These are phyloP conservation scores for Verticillium longisporum DNA, from an alignment of 2,329 filamentous ascomycete species.

Conservation along the genomic window DNA sequence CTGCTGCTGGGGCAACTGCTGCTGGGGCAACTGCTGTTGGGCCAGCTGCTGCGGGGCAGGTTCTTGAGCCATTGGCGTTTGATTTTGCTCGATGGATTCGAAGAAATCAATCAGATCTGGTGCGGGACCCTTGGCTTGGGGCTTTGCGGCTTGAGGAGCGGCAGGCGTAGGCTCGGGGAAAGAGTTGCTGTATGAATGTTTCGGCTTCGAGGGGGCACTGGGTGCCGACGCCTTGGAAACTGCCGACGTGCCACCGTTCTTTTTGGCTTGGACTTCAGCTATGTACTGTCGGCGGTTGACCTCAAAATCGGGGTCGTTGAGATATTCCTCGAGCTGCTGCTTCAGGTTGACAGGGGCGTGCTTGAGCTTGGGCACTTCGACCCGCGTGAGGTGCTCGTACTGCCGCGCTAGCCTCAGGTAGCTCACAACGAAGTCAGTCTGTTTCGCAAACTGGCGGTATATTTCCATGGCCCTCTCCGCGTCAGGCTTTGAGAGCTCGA, in stretches of 20 bases:
- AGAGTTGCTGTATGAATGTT: slow-evolving; percentile 28
- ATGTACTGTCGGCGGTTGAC: slow-evolving; percentile 87
- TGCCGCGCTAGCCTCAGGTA: slow-evolving; percentile 83
- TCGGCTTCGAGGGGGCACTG: slow-evolving; percentile 28
- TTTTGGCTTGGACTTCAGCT: slow-evolving; percentile 72
- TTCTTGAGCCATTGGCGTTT: slow-evolving; percentile 57
- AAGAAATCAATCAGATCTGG: slow-evolving; percentile 91
- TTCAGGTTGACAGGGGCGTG: slow-evolving; percentile 91
- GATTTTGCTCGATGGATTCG: slow-evolving; percentile 84
- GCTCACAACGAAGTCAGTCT: slow-evolving; percentile 88
- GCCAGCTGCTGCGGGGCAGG: slow-evolving; percentile 22
- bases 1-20: too few species aligned
- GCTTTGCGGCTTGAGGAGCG: slow-evolving; percentile 28
- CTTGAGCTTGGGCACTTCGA: slow-evolving; percentile 95
- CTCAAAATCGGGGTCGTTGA: slow-evolving; percentile 93
- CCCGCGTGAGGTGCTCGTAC: slow-evolving; percentile 83
- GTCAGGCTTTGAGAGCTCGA: slow-evolving; percentile 93
- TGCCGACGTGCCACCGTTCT: slow-evolving; percentile 33
- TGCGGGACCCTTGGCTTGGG: slow-evolving; percentile 55
- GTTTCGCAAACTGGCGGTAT: slow-evolving; percentile 84
- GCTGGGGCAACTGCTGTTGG: slow-evolving; percentile 13
- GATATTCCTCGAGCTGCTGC: slow-evolving; percentile 85
- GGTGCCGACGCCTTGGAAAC: slow-evolving; percentile 24
- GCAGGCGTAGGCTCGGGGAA: slow-evolving; percentile 29
- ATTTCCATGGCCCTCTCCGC: slow-evolving; percentile 87